phyloP scores from a whole-genome alignment of 441 rosid species.

The Populus hybrid region DNA sequence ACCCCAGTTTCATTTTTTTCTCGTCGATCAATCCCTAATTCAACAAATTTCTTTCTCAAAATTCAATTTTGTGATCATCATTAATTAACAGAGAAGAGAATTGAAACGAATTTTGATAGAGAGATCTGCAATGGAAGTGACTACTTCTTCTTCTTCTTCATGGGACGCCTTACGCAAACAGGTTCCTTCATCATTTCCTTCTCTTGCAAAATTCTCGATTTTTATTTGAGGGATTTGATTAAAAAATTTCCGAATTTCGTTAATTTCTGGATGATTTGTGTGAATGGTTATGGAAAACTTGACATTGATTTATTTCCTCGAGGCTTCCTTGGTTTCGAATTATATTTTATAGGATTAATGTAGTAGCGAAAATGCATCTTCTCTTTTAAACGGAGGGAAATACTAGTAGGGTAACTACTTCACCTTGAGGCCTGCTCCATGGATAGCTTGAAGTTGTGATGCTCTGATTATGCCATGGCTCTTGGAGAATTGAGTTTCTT shows the following conservation, averaged over 20 bases:
- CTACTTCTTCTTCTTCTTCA: constrained; percentile 37
- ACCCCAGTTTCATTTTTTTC: neutral
- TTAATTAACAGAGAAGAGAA: neutral
- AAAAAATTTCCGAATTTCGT: neutral
- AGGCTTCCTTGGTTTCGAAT: neutral
- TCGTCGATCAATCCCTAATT: neutral
- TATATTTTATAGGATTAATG: neutral
- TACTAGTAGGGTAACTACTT: neutral
- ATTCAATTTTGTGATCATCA: neutral
- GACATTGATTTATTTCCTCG: neutral
- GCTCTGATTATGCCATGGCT: neutral
- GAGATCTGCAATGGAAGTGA: constrained; percentile 51
- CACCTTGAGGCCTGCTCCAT: neutral
- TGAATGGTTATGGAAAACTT: neutral
- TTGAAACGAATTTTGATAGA: neutral
- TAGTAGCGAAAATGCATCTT: neutral
- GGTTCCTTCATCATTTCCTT: constrained; percentile 28
- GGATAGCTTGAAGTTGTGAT: neutral
- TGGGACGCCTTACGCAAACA: constrained; percentile 94
- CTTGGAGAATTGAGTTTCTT: neutral
- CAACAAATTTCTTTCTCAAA: neutral
- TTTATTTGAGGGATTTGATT: neutral
- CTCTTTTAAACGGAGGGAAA: neutral
- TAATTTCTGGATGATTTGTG: neutral
- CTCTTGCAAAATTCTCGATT: neutral